A percentile compares a stretch with the other conserved stretches of the same genome.
Conservation (phyloP, 2,329 filamentous ascomycete genomes). For the Fusarium pseudoanthophilum region DNA sequence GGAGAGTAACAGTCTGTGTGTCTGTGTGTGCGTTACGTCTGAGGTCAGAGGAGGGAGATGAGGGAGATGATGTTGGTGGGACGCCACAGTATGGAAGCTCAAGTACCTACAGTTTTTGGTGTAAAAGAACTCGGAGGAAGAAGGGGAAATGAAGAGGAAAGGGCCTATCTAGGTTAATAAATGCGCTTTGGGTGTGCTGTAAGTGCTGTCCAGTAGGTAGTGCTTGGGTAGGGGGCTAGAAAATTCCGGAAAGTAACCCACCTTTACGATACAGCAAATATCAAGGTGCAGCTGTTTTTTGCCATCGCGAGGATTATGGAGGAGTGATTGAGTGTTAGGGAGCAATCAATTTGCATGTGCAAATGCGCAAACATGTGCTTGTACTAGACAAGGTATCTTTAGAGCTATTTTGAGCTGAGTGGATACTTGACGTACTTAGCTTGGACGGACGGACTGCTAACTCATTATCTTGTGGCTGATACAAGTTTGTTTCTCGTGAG, state of each 20-base stretch:
- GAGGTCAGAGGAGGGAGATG: conserved; percentile 16
- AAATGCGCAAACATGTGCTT: conserved; percentile 33
- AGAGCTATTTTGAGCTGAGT: conserved; percentile 33
- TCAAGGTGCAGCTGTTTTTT: conserved; percentile 25
- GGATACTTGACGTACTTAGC: conserved; percentile 28
- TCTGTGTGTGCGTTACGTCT: conserved; percentile 11
- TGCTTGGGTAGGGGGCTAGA: conserved; percentile 5
- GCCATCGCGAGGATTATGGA: conserved; percentile 24
- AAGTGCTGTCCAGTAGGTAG: neutral
- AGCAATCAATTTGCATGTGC: conserved; percentile 31
- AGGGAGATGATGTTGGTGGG: conserved; percentile 30
- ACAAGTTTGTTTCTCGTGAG: conserved; percentile 18
- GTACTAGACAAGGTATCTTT: conserved; percentile 33
- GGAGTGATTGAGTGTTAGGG: neutral
- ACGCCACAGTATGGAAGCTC: conserved; percentile 38
- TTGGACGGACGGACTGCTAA: neutral
- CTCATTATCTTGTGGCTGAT: conserved; percentile 21
- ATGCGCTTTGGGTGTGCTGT: neutral
- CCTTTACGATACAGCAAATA: conserved; percentile 7
- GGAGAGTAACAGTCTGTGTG: conserved; percentile 2
- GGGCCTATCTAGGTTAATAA: conserved; percentile 22
- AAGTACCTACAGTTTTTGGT: conserved; percentile 10
- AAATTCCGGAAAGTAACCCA: conserved; percentile 27
- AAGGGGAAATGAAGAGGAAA: neutral
- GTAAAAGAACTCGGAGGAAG: conserved; percentile 12